phyloP scores from a whole-genome alignment of 2,329 filamentous ascomycete genomes.

The Aspergillus fijiensis region DNA sequence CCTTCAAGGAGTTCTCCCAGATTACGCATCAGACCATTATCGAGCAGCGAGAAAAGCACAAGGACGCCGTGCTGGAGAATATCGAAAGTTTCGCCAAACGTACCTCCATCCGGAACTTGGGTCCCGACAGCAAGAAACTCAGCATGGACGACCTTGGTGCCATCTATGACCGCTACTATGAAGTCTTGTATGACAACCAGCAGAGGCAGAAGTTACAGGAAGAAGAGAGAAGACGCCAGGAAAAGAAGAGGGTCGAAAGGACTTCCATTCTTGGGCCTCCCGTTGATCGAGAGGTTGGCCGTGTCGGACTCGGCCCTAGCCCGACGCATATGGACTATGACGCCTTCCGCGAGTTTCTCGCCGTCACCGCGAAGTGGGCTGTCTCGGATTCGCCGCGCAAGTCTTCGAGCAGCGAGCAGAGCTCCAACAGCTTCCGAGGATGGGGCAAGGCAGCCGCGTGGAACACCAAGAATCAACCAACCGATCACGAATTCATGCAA shows the following conservation, averaged over 20 bases:
- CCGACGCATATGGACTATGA: slow-evolving; percentile 96
- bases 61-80: slow-evolving; percentile 88
- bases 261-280: slow-evolving; percentile 46
- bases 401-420: slow-evolving; percentile 50
- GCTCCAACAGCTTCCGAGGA: slow-evolving; percentile 57
- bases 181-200: slow-evolving; percentile 85
- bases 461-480: slow-evolving; percentile 65
- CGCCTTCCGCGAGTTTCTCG: slow-evolving; percentile 90
- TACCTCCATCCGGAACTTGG: slow-evolving; percentile 92
- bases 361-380: slow-evolving; percentile 87
- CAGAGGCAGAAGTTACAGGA: slow-evolving; percentile 77
- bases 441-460: slow-evolving; percentile 53
- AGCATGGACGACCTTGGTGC: slow-evolving; percentile 82
- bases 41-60: slow-evolving; percentile 86
- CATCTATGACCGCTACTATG: slow-evolving; percentile 92
- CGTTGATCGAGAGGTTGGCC: slow-evolving; percentile 71
- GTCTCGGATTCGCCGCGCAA: slow-evolving; percentile 74
- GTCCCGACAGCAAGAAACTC: slow-evolving; percentile 90
- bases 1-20: slow-evolving; percentile 95
- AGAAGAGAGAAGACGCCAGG: slow-evolving; percentile 66
- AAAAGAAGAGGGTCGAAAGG: slow-evolving; percentile 56
- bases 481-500: slow-evolving; percentile 92
- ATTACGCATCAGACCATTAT: slow-evolving; percentile 93
- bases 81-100: slow-evolving; percentile 98
- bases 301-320: slow-evolving; percentile 84